Percentiles rank a stretch among this genome's conserved stretches.
Conservation (phyloP, 2,329 filamentous ascomycete species). For the Phialophora expanda region DNA sequence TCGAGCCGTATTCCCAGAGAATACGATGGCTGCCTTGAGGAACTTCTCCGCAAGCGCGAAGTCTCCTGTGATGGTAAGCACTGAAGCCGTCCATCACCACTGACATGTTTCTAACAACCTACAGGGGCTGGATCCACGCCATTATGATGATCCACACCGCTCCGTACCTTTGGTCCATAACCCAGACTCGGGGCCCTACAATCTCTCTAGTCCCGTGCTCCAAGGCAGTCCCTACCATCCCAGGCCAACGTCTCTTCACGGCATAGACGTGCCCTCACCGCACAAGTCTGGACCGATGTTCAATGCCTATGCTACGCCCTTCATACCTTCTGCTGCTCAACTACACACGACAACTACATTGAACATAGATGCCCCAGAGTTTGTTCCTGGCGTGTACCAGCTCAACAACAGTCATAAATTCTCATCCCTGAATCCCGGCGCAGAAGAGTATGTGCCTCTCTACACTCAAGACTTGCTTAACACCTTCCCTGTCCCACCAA, state of each 20-base stretch:
- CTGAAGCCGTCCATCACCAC: background rate
- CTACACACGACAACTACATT: background rate
- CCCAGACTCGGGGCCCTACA: background rate
- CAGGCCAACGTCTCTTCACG: background rate
- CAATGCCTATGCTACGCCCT: background rate
- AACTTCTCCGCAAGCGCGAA: background rate
- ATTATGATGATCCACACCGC: background rate
- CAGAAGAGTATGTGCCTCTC: background rate
- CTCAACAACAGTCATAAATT: background rate
- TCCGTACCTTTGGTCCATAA: background rate
- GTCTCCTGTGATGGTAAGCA: constrained; percentile 16
- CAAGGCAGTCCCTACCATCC: background rate
- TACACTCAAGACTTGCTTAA: background rate
- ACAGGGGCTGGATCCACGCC: constrained; percentile 7
- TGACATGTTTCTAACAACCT: constrained; percentile 5
- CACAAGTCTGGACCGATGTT: background rate
- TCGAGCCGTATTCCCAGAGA: background rate
- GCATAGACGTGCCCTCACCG: background rate
- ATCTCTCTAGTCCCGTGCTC: background rate
- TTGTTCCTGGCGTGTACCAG: background rate
- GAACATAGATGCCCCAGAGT: background rate
- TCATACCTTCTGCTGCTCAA: constrained; percentile 2
- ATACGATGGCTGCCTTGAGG: background rate
- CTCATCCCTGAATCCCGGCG: background rate
- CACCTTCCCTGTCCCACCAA: background rate